Evolutionary conservation across 2,329 filamentous ascomycete genomes (phyloP).

Genomic region (Neoscytalidium dimidiatum): DNA sequence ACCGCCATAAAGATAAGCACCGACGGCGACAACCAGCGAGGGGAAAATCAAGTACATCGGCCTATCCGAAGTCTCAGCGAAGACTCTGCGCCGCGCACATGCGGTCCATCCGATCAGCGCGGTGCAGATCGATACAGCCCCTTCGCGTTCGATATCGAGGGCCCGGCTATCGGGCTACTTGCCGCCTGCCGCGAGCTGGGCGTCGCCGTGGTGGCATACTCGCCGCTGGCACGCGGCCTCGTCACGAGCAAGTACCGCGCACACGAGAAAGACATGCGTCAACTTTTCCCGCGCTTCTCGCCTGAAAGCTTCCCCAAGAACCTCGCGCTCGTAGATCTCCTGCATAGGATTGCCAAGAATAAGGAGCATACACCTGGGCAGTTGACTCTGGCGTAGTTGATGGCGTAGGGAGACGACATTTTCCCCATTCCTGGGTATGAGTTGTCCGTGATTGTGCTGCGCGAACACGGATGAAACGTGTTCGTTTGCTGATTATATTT

Average conservation of each 20-base stretch:
- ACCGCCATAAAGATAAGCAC: neutral
- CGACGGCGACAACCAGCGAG: slow-evolving; percentile 25
- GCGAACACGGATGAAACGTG: neutral
- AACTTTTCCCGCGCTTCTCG: slow-evolving; percentile 43
- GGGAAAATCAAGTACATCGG: slow-evolving; percentile 56
- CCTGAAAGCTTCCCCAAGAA: slow-evolving; percentile 42
- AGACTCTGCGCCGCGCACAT: slow-evolving; percentile 51
- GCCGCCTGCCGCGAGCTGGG: slow-evolving; percentile 46
- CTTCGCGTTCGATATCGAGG: slow-evolving; percentile 52
- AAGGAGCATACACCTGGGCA: slow-evolving; percentile 60
- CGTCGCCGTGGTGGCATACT: slow-evolving; percentile 42
- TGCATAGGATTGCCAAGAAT: slow-evolving; percentile 34
- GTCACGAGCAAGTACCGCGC: slow-evolving; percentile 23
- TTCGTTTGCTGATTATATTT: neutral
- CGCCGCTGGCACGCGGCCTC: slow-evolving; percentile 38
- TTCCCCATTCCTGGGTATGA: slow-evolving; percentile 57
- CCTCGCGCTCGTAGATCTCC: slow-evolving; percentile 33
- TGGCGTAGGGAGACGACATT: slow-evolving; percentile 43
- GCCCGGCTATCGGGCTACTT: slow-evolving; percentile 33
- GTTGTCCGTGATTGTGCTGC: neutral
- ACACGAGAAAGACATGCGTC: slow-evolving; percentile 39
- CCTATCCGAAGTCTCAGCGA: slow-evolving; percentile 47
- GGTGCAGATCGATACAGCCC: slow-evolving; percentile 55
- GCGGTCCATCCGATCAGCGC: slow-evolving; percentile 51
- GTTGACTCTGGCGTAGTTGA: slow-evolving; percentile 50